Evolutionary conservation across 441 rosid species (phyloP).

Genomic region (Lepidium campestre): DNA sequence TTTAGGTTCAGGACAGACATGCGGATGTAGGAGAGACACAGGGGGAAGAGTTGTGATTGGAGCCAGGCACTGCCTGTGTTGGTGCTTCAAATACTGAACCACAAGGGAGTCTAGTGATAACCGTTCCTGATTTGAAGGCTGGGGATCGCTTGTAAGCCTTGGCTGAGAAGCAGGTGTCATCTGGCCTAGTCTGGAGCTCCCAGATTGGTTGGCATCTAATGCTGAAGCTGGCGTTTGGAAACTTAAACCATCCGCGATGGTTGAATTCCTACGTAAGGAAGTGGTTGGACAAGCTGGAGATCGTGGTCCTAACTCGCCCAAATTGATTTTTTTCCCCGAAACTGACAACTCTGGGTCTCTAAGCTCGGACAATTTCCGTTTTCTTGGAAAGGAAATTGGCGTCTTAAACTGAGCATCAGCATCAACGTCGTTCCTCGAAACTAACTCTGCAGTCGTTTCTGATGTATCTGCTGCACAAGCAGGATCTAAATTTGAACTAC

Average conservation of each 20-base stretch:
- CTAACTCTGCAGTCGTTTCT: slow-evolving; percentile 43
- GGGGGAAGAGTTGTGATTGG: slow-evolving; percentile 99
- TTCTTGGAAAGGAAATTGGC: slow-evolving; percentile 64
- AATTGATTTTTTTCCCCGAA: slow-evolving; percentile 63
- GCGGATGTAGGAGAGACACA: slow-evolving; percentile 88
- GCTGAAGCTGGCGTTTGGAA: slow-evolving; percentile 51
- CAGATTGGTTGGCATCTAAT: slow-evolving; percentile 52
- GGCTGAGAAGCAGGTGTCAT: slow-evolving; percentile 43
- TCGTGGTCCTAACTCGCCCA: slow-evolving; percentile 62
- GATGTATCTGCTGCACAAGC: slow-evolving; percentile 30
- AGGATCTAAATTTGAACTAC: slow-evolving; percentile 36
- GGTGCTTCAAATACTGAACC: slow-evolving; percentile 94
- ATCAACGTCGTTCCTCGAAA: slow-evolving; percentile 39
- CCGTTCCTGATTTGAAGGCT: slow-evolving; percentile 64
- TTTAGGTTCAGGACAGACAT: slow-evolving; percentile 96
- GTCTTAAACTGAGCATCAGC: slow-evolving; percentile 59
- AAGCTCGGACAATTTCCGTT: slow-evolving; percentile 70
- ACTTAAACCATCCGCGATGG: slow-evolving; percentile 43
- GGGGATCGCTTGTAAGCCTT: slow-evolving; percentile 55
- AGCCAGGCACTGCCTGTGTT: slow-evolving; percentile 98
- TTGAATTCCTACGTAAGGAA: slow-evolving; percentile 42
- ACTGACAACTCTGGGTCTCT: slow-evolving; percentile 54
- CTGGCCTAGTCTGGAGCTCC: slow-evolving; percentile 44
- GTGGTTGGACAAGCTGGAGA: slow-evolving; percentile 60
- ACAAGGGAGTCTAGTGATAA: slow-evolving; percentile 82